A percentile compares a stretch with the other conserved stretches of the same genome.
phyloP scores from a whole-genome alignment of 2,329 filamentous ascomycete genomes.

The Diaporthe aspalathi region DNA sequence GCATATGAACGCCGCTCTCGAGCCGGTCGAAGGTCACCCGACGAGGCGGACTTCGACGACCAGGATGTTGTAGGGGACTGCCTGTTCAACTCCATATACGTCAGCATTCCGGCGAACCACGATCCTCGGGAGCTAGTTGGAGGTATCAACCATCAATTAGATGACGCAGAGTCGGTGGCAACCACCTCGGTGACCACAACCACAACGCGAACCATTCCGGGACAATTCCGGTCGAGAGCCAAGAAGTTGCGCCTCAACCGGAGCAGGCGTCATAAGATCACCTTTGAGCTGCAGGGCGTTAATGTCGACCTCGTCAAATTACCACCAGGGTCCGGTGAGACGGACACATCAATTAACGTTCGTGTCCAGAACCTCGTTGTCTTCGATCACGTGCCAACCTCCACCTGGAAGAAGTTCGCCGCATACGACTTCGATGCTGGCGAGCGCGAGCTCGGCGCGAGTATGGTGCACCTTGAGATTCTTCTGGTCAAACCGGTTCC shows the following conservation, averaged over 20 bases:
- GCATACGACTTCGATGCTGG: conserved; percentile 91
- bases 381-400: conserved; percentile 93
- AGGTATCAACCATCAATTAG: conserved; percentile 89
- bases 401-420: conserved; percentile 98
- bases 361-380: conserved; percentile 86
- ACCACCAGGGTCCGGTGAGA: conserved; percentile 80
- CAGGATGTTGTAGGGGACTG: conserved; percentile 94
- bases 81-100: conserved; percentile 98
- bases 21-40: conserved; percentile 65
- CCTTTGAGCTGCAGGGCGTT: conserved; percentile 89
- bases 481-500: conserved; percentile 88
- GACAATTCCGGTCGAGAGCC: conserved; percentile 53
- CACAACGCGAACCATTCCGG: conserved; percentile 60
- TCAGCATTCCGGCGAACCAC: conserved; percentile 86
- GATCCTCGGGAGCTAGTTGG: conserved; percentile 85
- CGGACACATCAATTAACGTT: conserved; percentile 87
- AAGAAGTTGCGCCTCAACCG: conserved; percentile 80
- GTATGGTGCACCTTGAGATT: conserved; percentile 91
- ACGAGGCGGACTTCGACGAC: conserved; percentile 74
- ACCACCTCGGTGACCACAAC: conserved; percentile 76
- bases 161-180: conserved; percentile 91
- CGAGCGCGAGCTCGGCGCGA: conserved; percentile 85
- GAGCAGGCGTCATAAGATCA: conserved; percentile 93
- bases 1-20: conserved; percentile 79
- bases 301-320: conserved; percentile 86